phyloP scores from a whole-genome alignment of 2,329 filamentous ascomycete genomes.

The Clonostachys byssicola region DNA sequence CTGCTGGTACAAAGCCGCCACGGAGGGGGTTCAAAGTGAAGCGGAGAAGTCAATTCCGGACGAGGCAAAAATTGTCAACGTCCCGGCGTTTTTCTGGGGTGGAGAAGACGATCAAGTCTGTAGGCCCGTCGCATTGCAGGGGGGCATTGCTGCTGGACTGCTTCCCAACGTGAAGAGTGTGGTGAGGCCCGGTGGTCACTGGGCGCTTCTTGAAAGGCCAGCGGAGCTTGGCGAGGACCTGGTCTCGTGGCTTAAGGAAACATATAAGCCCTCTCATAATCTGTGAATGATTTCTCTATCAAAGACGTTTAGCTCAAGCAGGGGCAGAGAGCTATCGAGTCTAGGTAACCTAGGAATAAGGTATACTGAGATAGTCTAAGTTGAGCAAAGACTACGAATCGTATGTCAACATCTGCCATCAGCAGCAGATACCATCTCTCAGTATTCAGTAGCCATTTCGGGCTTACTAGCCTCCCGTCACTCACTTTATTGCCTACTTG shows the following conservation, averaged over 20 bases:
- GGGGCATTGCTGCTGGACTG: conserved; percentile 10
- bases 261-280: background rate
- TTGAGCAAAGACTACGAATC: too few relatives aligned
- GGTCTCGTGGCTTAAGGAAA: conserved; percentile 7
- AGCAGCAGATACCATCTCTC: too few relatives aligned
- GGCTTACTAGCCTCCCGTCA: too few relatives aligned
- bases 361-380: too few relatives aligned
- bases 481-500: too few relatives aligned
- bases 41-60: conserved; percentile 9
- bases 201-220: conserved; percentile 20
- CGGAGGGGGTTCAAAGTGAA: conserved; percentile 10
- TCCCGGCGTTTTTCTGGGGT: conserved; percentile 18
- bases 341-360: too few relatives aligned
- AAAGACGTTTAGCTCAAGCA: too few relatives aligned
- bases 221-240: conserved; percentile 13
- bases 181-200: conserved; percentile 17
- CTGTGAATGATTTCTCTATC: too few relatives aligned
- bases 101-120: conserved; percentile 18
- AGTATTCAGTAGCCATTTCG: too few relatives aligned
- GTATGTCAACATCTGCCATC: too few relatives aligned
- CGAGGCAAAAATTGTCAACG: conserved; percentile 9
- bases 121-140: conserved; percentile 9
- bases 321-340: too few relatives aligned
- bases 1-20: conserved; percentile 18
- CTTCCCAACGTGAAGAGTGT: conserved; percentile 15